phyloP scores from a whole-genome alignment of 768 basidiomycete genomes.

The Tylopilus plumbeoviolaceoides region DNA sequence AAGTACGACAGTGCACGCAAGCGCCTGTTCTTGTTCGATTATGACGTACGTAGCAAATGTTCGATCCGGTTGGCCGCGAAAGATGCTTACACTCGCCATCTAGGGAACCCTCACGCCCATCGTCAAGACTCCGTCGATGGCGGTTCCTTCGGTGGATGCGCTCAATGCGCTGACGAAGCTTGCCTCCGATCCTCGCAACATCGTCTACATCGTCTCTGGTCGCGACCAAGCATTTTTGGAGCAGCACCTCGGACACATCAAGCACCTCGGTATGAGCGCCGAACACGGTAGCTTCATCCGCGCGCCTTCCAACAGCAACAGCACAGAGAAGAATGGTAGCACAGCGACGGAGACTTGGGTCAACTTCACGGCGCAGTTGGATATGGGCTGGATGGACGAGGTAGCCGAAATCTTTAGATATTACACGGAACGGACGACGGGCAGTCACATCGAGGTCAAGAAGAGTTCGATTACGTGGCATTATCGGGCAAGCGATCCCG shows the following conservation, averaged over 20 bases:
- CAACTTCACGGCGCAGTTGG: constrained; percentile 86
- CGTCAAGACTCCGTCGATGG: constrained; percentile 89
- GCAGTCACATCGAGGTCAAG: constrained; percentile 95
- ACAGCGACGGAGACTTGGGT: constrained; percentile 49
- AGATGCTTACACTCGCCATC: not conserved
- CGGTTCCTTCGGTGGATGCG: constrained; percentile 71
- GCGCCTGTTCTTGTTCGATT: constrained; percentile 91
- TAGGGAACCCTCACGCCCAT: constrained; percentile 96
- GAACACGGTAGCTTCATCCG: constrained; percentile 95
- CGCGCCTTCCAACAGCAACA: constrained; percentile 49
- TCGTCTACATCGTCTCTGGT: constrained; percentile 97
- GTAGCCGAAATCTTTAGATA: constrained; percentile 95
- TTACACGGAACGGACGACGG: constrained; percentile 95
- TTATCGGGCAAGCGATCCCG: constrained; percentile 87
- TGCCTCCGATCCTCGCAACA: constrained; percentile 75
- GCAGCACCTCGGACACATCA: constrained; percentile 83
- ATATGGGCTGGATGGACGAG: constrained; percentile 98
- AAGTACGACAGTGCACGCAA: constrained; percentile 71
- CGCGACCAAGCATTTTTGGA: constrained; percentile 92
- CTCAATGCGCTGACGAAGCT: constrained; percentile 71
- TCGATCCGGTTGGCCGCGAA: not conserved
- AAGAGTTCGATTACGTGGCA: constrained; percentile 99
- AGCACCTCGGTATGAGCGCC: constrained; percentile 83
- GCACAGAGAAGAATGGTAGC: not conserved
- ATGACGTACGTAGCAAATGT: constrained; percentile 62